Evolutionary conservation across 495 filamentous ascomycete species (phyloP), one percentile per base, ranked within the genome.

Genomic region (Aspergillus wentii): DNA sequence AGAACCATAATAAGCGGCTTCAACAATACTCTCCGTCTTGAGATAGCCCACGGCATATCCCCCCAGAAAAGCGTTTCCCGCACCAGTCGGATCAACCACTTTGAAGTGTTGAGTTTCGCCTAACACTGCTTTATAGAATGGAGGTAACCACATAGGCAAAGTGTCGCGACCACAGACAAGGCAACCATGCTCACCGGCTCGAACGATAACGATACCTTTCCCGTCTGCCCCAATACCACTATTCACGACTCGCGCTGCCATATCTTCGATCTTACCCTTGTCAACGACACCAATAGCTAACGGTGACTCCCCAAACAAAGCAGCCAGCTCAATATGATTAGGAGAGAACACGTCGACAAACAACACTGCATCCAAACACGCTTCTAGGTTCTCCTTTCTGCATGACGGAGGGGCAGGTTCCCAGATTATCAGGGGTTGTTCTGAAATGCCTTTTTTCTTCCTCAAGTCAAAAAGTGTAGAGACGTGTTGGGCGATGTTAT

Each of bases 401-500:
- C 60, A 64, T 14, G 47, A 52, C 10, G 48, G 48, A 1, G 62
- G 55, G 10, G 52, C 43, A 2, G 62, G 63, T 30, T 67, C 63
- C 63, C 63, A 67, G 20, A 64, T 45, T n/a, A 67, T 43, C 8
- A 63, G 23, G 5, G 62, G 61, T 1, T 47, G 39, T 6, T 41
- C 32, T 9, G 7, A 23, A 7, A 49, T 48, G 20, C 42, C 40
- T 5, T 13, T 18, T 5, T 32, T 35, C 10, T 33, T 14, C 26
- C 52, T 41, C n/a, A 44, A 17, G 20, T 35, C 33, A 29, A 44
- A 37, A 17, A 53, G 27, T 10, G 11, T 41, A 2, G 30, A 32
- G 6, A 51, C 21, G n/a, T 41, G 31, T 9, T 3, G 17, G 23
- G 36, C 40, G 35, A 90, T 76, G 17, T 70, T 65, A 1, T 71